A percentile compares a stretch with the other conserved stretches of the same genome.
Evolutionary conservation across 2,329 filamentous ascomycete species (phyloP).

Genomic region (Alternaria dauci): DNA sequence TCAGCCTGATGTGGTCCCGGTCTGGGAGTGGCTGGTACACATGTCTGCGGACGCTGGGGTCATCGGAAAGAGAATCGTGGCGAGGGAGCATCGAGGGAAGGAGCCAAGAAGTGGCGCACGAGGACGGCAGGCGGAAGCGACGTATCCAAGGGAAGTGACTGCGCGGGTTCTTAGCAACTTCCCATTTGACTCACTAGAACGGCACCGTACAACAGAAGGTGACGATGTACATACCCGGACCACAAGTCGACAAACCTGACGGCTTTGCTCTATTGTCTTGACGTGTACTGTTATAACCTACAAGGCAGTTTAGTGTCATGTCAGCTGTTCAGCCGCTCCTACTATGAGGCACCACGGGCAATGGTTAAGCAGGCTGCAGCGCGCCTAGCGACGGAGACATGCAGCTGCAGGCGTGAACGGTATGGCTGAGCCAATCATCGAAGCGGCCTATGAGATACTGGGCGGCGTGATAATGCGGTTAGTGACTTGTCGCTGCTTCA

Average conservation of each 20-base stretch:
- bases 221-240: no score
- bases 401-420: background rate
- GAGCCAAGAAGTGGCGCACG: background rate
- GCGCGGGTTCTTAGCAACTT: no score
- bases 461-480: background rate
- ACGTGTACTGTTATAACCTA: no score
- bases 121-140: background rate
- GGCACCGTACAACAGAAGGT: no score
- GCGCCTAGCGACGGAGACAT: background rate
- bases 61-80: background rate
- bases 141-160: no score
- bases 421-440: background rate
- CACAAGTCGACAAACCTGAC: no score
- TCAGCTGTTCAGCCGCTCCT: no score
- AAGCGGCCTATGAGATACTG: background rate
- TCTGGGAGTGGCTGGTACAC: background rate
- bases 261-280: no score
- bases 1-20: background rate
- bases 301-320: no score
- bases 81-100: background rate
- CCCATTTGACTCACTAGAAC: no score
- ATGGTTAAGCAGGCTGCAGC: background rate
- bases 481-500: rapidly evolving
- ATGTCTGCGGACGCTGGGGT: background rate
- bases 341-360: no score